These are phyloP conservation scores for Colletotrichum sp. DNA, from an alignment of 2,329 filamentous ascomycete genomes.

Conservation along the genomic window DNA sequence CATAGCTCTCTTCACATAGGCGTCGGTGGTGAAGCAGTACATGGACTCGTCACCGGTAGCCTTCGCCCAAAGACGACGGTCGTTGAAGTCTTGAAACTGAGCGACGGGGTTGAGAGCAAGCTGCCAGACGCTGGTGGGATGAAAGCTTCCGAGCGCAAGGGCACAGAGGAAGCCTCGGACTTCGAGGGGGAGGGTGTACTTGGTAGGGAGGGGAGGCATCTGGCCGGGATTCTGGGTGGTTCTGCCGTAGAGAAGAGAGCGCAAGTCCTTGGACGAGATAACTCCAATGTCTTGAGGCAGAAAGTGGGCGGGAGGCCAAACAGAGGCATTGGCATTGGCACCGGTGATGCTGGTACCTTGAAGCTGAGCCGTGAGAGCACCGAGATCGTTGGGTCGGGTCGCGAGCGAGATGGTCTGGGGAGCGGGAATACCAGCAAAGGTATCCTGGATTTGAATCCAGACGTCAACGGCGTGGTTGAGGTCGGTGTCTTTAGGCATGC, in stretches of 20 bases:
- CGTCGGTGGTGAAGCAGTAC: background rate
- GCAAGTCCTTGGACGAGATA: accelerated
- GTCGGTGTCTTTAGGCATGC: accelerated
- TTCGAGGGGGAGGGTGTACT: background rate
- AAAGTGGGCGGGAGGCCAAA: background rate
- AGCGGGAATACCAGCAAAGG: background rate
- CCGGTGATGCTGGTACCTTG: accelerated
- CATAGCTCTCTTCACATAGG: too few relatives aligned
- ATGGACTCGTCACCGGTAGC: background rate
- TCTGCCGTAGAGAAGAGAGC: accelerated
- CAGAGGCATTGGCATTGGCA: accelerated
- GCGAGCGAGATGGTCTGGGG: background rate
- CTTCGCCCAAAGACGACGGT: accelerated
- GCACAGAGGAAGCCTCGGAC: accelerated
- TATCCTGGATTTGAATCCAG: background rate
- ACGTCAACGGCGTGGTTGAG: background rate
- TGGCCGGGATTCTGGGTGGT: background rate
- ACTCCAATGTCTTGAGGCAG: accelerated
- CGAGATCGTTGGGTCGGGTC: accelerated
- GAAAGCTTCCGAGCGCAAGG: background rate
- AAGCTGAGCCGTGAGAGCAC: accelerated
- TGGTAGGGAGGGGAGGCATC: accelerated
- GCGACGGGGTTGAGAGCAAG: background rate
- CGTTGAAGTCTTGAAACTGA: accelerated
- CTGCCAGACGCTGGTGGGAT: background rate